Evolutionary conservation across 805 yeast genomes (phyloP).

Genomic region (Kluyveromyces wickerhamii): DNA sequence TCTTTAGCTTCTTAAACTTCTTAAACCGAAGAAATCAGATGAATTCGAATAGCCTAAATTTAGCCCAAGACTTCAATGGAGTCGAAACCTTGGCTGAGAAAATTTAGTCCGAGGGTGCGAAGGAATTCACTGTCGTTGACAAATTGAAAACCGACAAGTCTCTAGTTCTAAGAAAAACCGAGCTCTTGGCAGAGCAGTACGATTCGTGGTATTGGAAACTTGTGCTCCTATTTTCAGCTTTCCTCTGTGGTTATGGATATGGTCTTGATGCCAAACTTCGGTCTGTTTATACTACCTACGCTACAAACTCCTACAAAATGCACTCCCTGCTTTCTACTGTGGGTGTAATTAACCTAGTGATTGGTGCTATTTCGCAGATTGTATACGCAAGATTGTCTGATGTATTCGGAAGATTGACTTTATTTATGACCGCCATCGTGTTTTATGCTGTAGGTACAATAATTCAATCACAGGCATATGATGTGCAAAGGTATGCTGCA

Average conservation of each 20-base stretch:
- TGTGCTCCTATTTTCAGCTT: slow-evolving; percentile 36
- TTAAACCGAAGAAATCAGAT: no score
- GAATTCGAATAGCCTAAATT: no score
- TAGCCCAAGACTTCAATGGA: neutral
- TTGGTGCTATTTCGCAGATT: slow-evolving; percentile 52
- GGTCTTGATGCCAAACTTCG: slow-evolving; percentile 46
- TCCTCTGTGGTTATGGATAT: slow-evolving; percentile 45
- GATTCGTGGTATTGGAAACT: slow-evolving; percentile 27
- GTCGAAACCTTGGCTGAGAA: neutral
- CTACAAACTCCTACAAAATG: slow-evolving; percentile 39
- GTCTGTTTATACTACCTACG: slow-evolving; percentile 42
- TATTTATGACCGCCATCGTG: slow-evolving; percentile 36
- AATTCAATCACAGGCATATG: slow-evolving; percentile 47
- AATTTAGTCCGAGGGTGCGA: no score
- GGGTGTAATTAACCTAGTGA: slow-evolving; percentile 42
- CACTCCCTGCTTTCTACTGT: slow-evolving; percentile 48
- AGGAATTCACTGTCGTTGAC: slow-evolving; percentile 9
- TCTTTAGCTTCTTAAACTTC: no score
- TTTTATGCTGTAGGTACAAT: slow-evolving; percentile 50
- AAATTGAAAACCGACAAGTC: slow-evolving; percentile 21
- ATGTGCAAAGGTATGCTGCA: slow-evolving; percentile 46
- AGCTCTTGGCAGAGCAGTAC: slow-evolving; percentile 41
- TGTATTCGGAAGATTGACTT: slow-evolving; percentile 46
- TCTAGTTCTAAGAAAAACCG: slow-evolving; percentile 42
- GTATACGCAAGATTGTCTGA: slow-evolving; percentile 50